phyloP scores from a whole-genome alignment of 805 yeast genomes.

The Blastobotrys peoriensis region DNA sequence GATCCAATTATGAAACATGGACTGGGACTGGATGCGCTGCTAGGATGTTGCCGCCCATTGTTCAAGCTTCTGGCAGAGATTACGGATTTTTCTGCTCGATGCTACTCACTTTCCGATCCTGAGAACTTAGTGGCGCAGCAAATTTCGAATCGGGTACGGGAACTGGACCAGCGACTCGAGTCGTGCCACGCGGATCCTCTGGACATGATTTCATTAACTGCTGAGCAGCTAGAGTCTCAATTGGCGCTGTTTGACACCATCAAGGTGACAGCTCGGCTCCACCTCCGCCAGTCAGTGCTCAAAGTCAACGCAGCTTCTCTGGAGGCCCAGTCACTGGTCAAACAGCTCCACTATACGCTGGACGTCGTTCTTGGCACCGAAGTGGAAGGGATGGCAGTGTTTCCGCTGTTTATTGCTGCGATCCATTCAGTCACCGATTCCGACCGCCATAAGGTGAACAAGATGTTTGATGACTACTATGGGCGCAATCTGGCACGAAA shows the following conservation, averaged over 20 bases:
- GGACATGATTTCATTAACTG: constrained; percentile 36
- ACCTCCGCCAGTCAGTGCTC: constrained; percentile 59
- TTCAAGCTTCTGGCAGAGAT: constrained; percentile 64
- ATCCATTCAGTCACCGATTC: constrained; percentile 51
- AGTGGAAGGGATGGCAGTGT: constrained; percentile 65
- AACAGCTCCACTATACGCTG: constrained; percentile 49
- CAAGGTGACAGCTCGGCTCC: constrained; percentile 62
- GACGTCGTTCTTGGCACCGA: constrained; percentile 59
- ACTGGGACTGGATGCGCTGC: constrained; percentile 57
- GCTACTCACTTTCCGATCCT: constrained; percentile 33
- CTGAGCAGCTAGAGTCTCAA: constrained; percentile 56
- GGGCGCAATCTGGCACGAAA: constrained; percentile 66
- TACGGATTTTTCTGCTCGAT: constrained; percentile 50
- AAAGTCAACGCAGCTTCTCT: constrained; percentile 54
- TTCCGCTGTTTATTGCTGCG: constrained; percentile 76
- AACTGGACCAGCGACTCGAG: constrained; percentile 45
- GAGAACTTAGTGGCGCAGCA: constrained; percentile 21
- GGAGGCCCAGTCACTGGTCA: constrained; percentile 54
- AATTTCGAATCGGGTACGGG: constrained; percentile 22
- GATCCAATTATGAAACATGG: constrained; percentile 40
- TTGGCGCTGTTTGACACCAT: constrained; percentile 65
- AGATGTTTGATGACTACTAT: constrained; percentile 50
- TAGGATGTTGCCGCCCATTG: constrained; percentile 68
- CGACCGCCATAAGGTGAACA: constrained; percentile 48
- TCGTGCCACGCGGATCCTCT: constrained; percentile 46